Evolutionary conservation across 2,329 filamentous ascomycete species (phyloP), one percentile per base, ranked within the genome.

Genomic region (Endothia cerciana): DNA sequence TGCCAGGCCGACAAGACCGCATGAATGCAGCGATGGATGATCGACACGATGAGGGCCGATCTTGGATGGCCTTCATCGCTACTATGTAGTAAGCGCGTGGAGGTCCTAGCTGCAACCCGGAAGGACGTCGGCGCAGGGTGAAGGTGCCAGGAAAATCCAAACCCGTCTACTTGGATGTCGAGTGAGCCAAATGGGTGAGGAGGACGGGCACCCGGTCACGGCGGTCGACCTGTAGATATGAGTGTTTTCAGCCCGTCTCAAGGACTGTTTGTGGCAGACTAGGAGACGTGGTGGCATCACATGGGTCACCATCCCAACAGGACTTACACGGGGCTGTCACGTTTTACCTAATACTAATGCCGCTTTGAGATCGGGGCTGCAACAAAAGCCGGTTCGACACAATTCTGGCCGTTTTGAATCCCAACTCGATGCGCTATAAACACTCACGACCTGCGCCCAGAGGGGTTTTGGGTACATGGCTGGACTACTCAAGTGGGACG

Each of bases 291-390:
- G n/a, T 36, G 28, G 51, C 41, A 43, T 15, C 33, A 36, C 10
- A 36, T 36, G 4, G 33, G 33, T n/a, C n/a, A n/a, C n/a, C 43
- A 15, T 25, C 45, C 25, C 22, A 49, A 11, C 45, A 51, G 28
- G 47, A 51, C 47, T 17, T 15, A 15, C 19, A 45, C 47, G 25
- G 28, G 47, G 47, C 47, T 30, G 25, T 51, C 47, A 36, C 17
- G 19, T 36, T 58, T 58, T 58, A 58, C 55, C 55, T 41, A 58
- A 58, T 58, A 25, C 36, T n/a, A n/a, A 58, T 58, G 33, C 36
- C 55, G 5, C 28, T 58, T 41, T 13, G n/a, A 28, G 36, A 58
- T 40, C 33, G 36, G 55, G 17, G 17, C 8, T 36, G 51, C 17
- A 36, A 55, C 51, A 33, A 10, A 13, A 51, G 25, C 22, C 47